A percentile compares a stretch with the other conserved stretches of the same genome.
phyloP scores from a whole-genome alignment of 257 asterid genomes.

The Petrea volubilis region DNA sequence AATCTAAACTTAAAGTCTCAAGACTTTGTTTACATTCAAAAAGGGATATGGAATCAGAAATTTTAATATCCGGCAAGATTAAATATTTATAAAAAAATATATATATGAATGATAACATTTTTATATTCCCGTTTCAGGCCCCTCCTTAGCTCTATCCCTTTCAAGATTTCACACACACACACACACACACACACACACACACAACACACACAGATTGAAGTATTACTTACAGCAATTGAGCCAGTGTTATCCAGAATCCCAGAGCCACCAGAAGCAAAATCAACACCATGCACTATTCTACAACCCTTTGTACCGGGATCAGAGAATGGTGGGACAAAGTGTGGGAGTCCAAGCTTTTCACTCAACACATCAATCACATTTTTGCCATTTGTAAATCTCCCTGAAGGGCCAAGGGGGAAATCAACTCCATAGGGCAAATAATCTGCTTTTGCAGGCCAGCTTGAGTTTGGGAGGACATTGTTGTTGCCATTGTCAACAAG shows the following conservation, averaged over 20 bases:
- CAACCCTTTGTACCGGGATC: constrained; percentile 70
- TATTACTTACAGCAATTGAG: constrained; percentile 44
- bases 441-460: constrained; percentile 68
- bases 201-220: not conserved
- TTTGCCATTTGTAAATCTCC: constrained; percentile 72
- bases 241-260: constrained; percentile 79
- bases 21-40: no score
- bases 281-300: constrained; percentile 58
- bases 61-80: no score
- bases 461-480: constrained; percentile 48
- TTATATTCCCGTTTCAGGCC: no score
- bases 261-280: constrained; percentile 83
- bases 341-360: constrained; percentile 37
- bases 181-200: not conserved
- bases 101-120: no score
- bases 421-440: constrained; percentile 75
- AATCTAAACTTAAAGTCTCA: no score
- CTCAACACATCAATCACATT: constrained; percentile 68
- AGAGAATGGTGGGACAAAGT: constrained; percentile 56
- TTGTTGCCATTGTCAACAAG: constrained; percentile 85
- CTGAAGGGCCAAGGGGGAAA: constrained; percentile 58
- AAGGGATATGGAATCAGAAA: no score
- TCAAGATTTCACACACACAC: not conserved
- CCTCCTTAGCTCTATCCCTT: no score
- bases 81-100: no score